These are phyloP conservation scores for Neopestalotiopsis sp. DNA, from an alignment of 2,329 filamentous ascomycete genomes.

Conservation along the genomic window DNA sequence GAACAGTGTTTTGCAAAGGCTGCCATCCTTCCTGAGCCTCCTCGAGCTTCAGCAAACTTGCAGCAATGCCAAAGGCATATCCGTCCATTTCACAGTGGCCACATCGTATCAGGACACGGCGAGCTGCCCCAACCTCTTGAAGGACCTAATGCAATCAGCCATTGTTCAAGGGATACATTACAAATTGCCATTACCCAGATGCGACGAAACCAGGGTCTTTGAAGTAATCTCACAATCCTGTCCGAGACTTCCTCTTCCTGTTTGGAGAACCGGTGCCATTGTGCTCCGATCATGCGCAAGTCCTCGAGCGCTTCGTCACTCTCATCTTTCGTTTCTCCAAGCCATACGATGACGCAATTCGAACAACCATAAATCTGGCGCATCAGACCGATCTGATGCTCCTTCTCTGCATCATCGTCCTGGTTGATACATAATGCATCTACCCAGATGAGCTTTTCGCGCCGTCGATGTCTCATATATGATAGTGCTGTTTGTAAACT, in stretches of 20 bases:
- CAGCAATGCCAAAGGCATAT: background rate
- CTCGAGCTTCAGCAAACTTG: background rate
- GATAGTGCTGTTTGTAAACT: background rate
- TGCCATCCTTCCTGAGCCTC: background rate
- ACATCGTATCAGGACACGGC: background rate
- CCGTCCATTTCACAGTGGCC: background rate
- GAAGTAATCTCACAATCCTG: background rate
- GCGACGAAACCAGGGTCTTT: slow-evolving; percentile 6
- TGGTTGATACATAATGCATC: slow-evolving; percentile 31
- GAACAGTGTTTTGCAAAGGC: background rate
- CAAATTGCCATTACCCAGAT: background rate
- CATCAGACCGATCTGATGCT: slow-evolving; percentile 28
- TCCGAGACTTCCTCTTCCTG: background rate
- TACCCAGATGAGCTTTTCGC: slow-evolving; percentile 23
- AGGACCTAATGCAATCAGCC: background rate
- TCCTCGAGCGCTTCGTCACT: slow-evolving; percentile 12
- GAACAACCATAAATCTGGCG: slow-evolving; percentile 27
- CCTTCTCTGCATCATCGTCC: slow-evolving; percentile 24
- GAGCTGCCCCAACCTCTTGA: background rate
- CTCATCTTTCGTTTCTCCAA: slow-evolving; percentile 25
- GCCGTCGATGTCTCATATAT: background rate
- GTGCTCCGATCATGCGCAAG: too few species aligned
- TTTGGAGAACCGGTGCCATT: background rate
- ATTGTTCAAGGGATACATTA: background rate
- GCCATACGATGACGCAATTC: slow-evolving; percentile 27